phyloP scores from a whole-genome alignment of 768 basidiomycete genomes.

The Lactifluus subvellereus region DNA sequence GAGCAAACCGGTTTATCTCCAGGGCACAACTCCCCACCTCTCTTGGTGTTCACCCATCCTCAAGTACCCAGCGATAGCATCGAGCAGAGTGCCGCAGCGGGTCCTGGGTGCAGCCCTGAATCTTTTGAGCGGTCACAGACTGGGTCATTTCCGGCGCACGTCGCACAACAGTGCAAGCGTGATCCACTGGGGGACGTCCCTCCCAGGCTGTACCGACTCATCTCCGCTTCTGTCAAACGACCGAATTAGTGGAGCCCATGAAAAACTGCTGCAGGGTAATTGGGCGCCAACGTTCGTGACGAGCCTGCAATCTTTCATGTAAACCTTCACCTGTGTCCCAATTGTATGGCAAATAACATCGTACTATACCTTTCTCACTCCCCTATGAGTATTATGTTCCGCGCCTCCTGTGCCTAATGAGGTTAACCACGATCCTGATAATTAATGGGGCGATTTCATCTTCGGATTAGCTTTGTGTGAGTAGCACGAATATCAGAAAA shows the following conservation, averaged over 20 bases:
- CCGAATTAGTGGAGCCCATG: background rate
- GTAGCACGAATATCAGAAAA: too few relatives aligned
- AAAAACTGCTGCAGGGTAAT: background rate
- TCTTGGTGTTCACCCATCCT: background rate
- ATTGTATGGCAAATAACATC: too few relatives aligned
- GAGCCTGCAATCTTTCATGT: background rate
- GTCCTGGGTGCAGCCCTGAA: background rate
- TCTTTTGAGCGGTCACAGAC: background rate
- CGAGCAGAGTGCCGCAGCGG: background rate
- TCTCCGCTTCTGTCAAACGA: background rate
- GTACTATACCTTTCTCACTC: background rate
- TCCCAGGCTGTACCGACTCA: background rate
- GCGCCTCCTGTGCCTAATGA: background rate
- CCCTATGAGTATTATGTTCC: background rate
- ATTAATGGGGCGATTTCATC: background rate
- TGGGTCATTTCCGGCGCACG: background rate
- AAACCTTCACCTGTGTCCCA: background rate
- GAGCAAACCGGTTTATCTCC: background rate
- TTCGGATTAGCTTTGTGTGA: background rate
- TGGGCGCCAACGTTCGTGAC: background rate
- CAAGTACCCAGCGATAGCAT: background rate
- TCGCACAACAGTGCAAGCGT: background rate
- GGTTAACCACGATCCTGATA: background rate
- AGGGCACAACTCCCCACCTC: background rate
- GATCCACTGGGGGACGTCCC: background rate